Base-by-base conservation (phyloP, 768 basidiomycete genomes). In the Clitopilus hobsonii region DNA sequence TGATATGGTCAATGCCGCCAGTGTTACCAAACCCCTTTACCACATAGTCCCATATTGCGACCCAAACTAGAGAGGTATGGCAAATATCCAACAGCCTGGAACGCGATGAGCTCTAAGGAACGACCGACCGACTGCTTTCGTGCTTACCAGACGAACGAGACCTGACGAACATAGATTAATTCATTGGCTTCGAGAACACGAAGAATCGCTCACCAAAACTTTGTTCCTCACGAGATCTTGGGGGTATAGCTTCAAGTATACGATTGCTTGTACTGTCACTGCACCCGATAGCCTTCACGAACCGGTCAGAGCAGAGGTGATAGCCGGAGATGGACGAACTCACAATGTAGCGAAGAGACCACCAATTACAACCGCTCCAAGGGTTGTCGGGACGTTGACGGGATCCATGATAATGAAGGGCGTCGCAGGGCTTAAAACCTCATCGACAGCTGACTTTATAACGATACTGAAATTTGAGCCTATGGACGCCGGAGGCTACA, bases 141-240 rank as follows among this genome's bases (percentile, higher is more conserved):
- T 61, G 52, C n/a, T n/a, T 51, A 68, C 72, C 72, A 74, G n/a
- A 73, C 57, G 2, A 58, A 49, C 14, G 69, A 38, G 28, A 74
- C 72, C 73, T 73, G 41, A 11, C 47, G 22, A 22, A 36, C 6
- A 1, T 38, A 22, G 11, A 25, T 5, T 20, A 1, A 6, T 32
- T n/a, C 16, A 24, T 27, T 14, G 16, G 22, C 23, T 6, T 16
- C 13, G n/a, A 16, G 13, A 8, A 16, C 20, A 18, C 10, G 27
- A 32, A 8, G 16, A 25, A 22, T 50, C 20, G 49, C 57, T 32
- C 23, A 61, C 60, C 47, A 58, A 49, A 2, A 30, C n/a, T 38
- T 56, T 61, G 20, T 56, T 24, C 14, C 23, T 38, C 3, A 23
- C 22, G 28, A 45, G 45, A 45, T 61, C 57, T 7, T 56, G 27